Evolutionary conservation across 768 basidiomycete species (phyloP).

Genomic region (Leccinum fibrillosum): DNA sequence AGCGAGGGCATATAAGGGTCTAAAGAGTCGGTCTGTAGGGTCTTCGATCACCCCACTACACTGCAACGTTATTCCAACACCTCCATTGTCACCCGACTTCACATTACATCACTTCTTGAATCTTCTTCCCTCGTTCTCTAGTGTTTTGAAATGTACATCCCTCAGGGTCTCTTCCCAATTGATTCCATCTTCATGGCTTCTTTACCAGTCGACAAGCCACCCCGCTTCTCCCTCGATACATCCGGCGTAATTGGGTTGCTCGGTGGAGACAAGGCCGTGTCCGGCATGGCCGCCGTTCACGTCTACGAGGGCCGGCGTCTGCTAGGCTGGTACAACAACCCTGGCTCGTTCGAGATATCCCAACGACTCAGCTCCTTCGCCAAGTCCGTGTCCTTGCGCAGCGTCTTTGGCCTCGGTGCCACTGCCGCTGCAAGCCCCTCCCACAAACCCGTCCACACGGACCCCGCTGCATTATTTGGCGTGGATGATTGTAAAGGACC

Average conservation of each 20-base stretch:
- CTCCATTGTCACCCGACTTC: not conserved
- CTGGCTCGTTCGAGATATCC: slow-evolving; percentile 30
- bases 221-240: slow-evolving; percentile 17
- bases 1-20: not conserved
- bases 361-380: slow-evolving; percentile 20
- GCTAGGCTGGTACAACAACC: slow-evolving; percentile 36
- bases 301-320: slow-evolving; percentile 26
- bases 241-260: slow-evolving; percentile 28
- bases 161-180: not conserved
- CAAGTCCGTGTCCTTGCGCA: slow-evolving; percentile 6
- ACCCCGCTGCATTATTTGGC: slow-evolving; percentile 8
- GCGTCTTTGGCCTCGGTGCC: not conserved
- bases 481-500: slow-evolving; percentile 34
- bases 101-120: not conserved
- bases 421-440: not conserved
- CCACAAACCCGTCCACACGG: slow-evolving; percentile 7
- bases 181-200: not conserved
- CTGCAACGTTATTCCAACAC: not conserved
- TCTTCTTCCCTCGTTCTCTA: not conserved
- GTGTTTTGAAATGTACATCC: not conserved
- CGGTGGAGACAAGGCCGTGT: slow-evolving; percentile 31
- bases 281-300: slow-evolving; percentile 28
- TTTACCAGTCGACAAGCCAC: not conserved
- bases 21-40: not conserved
- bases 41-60: not conserved